phyloP scores from a whole-genome alignment of 106 monocot genomes.

The Apostasia shenzhenica region DNA sequence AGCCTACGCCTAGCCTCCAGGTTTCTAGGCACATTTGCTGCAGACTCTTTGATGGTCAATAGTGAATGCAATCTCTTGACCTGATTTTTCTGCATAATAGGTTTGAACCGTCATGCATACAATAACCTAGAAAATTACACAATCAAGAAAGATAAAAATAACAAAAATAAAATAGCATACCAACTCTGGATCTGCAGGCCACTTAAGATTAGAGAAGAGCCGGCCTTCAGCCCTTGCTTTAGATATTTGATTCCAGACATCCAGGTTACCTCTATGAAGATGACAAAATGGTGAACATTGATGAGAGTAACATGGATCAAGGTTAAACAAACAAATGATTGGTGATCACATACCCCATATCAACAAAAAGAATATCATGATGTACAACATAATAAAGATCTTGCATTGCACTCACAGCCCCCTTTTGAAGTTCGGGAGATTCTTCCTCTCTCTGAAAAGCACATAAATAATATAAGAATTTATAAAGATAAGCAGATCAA shows the following conservation, averaged over 20 bases:
- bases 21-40: constrained; percentile 75
- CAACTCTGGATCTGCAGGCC: constrained; percentile 77
- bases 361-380: constrained; percentile 63
- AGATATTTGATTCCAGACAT: constrained; percentile 51
- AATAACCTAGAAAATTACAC: neutral
- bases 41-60: constrained; percentile 77
- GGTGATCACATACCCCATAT: constrained; percentile 52
- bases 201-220: constrained; percentile 70
- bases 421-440: constrained; percentile 44
- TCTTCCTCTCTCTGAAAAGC: constrained; percentile 46
- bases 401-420: constrained; percentile 81
- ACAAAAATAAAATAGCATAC: constrained; percentile 19
- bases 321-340: neutral
- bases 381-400: constrained; percentile 90
- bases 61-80: constrained; percentile 76
- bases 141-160: neutral
- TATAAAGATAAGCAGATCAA: no score
- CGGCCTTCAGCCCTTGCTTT: constrained; percentile 68
- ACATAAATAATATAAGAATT: neutral
- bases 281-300: neutral
- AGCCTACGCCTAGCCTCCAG: constrained; percentile 78
- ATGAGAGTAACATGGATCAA: neutral
- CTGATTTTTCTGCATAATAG: constrained; percentile 38
- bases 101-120: neutral
- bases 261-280: constrained; percentile 40